These are phyloP conservation scores for Aspergillus ochraceoroseus DNA, from an alignment of 2,329 filamentous ascomycete genomes.

Conservation along the genomic window DNA sequence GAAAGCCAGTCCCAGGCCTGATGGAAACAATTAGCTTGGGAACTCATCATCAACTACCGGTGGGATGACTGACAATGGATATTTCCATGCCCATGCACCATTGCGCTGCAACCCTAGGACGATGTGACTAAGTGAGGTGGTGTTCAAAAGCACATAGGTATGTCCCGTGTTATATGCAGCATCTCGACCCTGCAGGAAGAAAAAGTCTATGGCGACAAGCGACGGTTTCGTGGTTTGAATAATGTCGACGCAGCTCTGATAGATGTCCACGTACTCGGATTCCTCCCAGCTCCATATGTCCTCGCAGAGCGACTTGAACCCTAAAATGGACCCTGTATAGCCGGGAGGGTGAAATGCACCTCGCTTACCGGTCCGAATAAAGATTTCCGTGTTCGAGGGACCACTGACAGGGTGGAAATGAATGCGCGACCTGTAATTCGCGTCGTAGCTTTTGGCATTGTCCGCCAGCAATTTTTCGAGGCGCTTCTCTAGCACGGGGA, in stretches of 20 bases:
- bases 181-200: slow-evolving; percentile 45
- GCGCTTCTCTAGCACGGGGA: slow-evolving; percentile 33
- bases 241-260: slow-evolving; percentile 38
- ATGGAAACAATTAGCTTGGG: slow-evolving; percentile 3
- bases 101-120: slow-evolving; percentile 39
- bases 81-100: slow-evolving; percentile 31
- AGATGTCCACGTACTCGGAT: slow-evolving; percentile 42
- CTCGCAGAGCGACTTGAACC: slow-evolving; percentile 27
- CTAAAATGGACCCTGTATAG: slow-evolving; percentile 34
- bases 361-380: slow-evolving; percentile 27
- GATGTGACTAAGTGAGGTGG: slow-evolving; percentile 45
- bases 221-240: slow-evolving; percentile 39
- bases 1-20: slow-evolving; percentile 45
- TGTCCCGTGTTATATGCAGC: slow-evolving; percentile 38
- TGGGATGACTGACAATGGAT: slow-evolving; percentile 34
- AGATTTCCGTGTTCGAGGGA: slow-evolving; percentile 32
- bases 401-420: slow-evolving; percentile 37
- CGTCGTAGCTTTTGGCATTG: slow-evolving; percentile 20
- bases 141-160: slow-evolving; percentile 41
- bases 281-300: slow-evolving; percentile 37
- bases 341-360: slow-evolving; percentile 32
- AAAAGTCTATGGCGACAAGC: slow-evolving; percentile 43
- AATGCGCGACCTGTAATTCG: slow-evolving; percentile 16
- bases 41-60: too few relatives aligned
- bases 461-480: slow-evolving; percentile 29